phyloP scores from a whole-genome alignment of 106 monocot genomes.

The Narthecium ossifragum region DNA sequence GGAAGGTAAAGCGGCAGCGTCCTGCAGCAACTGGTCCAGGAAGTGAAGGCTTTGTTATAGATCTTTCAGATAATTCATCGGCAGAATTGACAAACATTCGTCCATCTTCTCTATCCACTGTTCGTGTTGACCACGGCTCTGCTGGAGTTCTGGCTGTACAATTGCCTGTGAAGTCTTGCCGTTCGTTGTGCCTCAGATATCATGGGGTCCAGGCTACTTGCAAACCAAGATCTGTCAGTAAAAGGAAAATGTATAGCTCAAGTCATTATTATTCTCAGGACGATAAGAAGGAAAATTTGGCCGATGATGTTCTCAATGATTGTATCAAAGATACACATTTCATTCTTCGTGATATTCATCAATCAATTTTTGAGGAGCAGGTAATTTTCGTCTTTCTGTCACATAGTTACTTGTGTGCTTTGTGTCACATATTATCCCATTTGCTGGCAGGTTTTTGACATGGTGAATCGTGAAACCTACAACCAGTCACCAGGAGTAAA shows the following conservation, averaged over 20 bases:
- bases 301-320: conserved; percentile 54
- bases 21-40: conserved; percentile 39
- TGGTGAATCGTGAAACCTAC: conserved; percentile 70
- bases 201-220: conserved; percentile 16
- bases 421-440: conserved; percentile 4
- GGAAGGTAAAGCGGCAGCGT: conserved; percentile 97
- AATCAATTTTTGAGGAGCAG: conserved; percentile 86
- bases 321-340: conserved; percentile 62
- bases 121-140: conserved; percentile 65
- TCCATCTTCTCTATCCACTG: conserved; percentile 37
- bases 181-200: conserved; percentile 49
- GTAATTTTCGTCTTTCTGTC: conserved; percentile 18
- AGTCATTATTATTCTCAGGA: conserved; percentile 10
- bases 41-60: conserved; percentile 77
- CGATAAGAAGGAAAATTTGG: conserved; percentile 29
- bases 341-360: conserved; percentile 74
- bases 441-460: conserved; percentile 66
- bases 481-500: conserved; percentile 53
- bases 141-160: conserved; percentile 70
- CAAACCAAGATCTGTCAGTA: conserved; percentile 14
- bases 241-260: conserved; percentile 26
- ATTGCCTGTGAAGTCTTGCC: conserved; percentile 57
- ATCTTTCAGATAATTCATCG: conserved; percentile 60
- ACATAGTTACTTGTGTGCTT: neutral
- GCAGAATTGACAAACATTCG: conserved; percentile 30